Percentiles rank a stretch among this genome's conserved stretches.
phyloP scores from a whole-genome alignment of 306 rosid species.

The Dryas alaskensis region DNA sequence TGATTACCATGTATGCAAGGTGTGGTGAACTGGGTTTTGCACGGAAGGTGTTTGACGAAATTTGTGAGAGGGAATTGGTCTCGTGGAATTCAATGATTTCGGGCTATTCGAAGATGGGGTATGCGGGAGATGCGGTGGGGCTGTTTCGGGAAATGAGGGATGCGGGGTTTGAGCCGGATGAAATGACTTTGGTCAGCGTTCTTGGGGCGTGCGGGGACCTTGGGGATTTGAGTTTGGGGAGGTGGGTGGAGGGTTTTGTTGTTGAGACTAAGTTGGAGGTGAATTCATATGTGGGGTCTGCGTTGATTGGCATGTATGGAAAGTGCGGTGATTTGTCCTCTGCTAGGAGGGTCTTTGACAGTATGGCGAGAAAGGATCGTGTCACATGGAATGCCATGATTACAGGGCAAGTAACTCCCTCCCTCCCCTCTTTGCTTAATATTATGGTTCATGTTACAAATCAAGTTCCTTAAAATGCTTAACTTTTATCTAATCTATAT shows the following conservation, averaged over 20 bases:
- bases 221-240: slow-evolving; percentile 67
- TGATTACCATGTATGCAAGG: slow-evolving; percentile 67
- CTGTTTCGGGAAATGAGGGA: slow-evolving; percentile 59
- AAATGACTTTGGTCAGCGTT: slow-evolving; percentile 71
- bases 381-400: slow-evolving; percentile 90
- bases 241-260: slow-evolving; percentile 71
- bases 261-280: slow-evolving; percentile 41
- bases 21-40: slow-evolving; percentile 51
- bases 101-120: slow-evolving; percentile 69
- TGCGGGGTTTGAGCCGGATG: slow-evolving; percentile 63
- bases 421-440: background rate
- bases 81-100: slow-evolving; percentile 90
- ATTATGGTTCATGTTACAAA: too few relatives aligned
- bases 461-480: too few relatives aligned
- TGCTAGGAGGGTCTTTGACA: slow-evolving; percentile 69
- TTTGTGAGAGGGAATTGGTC: slow-evolving; percentile 55
- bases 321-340: slow-evolving; percentile 75
- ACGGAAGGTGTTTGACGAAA: slow-evolving; percentile 78
- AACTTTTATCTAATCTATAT: too few relatives aligned
- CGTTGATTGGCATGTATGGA: slow-evolving; percentile 73
- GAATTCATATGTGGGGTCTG: slow-evolving; percentile 71
- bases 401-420: slow-evolving; percentile 54
- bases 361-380: slow-evolving; percentile 52
- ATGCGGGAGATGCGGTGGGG: slow-evolving; percentile 55
- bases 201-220: slow-evolving; percentile 83